Evolutionary conservation across 371 early-diverging fungal genomes (phyloP), one percentile per base, ranked within the genome.

Genomic region (Apophysomyces trapeziformis): DNA sequence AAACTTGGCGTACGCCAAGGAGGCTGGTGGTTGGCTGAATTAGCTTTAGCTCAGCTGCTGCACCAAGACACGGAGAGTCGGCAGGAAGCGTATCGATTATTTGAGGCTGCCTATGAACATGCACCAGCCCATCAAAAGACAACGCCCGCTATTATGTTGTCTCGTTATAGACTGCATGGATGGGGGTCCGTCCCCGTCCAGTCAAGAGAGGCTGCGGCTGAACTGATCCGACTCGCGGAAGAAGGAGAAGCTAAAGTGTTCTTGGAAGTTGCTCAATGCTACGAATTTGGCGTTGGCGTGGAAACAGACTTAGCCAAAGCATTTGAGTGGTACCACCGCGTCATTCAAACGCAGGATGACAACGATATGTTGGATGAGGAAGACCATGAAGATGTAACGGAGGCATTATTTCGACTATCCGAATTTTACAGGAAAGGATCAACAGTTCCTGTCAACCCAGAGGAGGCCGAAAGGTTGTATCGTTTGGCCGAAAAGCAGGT

Each of bases 241-340:
- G 21, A 69, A 9, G 71, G 70, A 37, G 63, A 76, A n/a, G 50
- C 63, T 45, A 75, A 72, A 37, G 75, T 75, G 7, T 81, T 72
- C 61, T 44, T 76, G 18, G 72, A 77, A 12, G 73, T 79, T 8
- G 83, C 78, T 2, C 67, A 73, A 36, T 96, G 96, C 66, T 96
- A 91, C 71, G 96, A 95, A 68, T 84, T 90, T 41, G 98, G 96
- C 11, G 71, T 90, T 44, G 95, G 95, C 8, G 83, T 91, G 0
- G 80, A 80, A 39, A 76, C 82, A 70, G 79, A 93, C 68, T 58
- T 85, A 7, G 58, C 71, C 9, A 79, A 87, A 67, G 95, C 96
- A 4, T 85, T 95, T 16, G 65, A 83, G 56, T 96, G 93, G 93
- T 96, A 94, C 74, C 74, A 76, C n/a, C 74, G 83, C 13, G 60